Base-by-base conservation (phyloP, 331 rosid species). In the Malus hybrid region DNA sequence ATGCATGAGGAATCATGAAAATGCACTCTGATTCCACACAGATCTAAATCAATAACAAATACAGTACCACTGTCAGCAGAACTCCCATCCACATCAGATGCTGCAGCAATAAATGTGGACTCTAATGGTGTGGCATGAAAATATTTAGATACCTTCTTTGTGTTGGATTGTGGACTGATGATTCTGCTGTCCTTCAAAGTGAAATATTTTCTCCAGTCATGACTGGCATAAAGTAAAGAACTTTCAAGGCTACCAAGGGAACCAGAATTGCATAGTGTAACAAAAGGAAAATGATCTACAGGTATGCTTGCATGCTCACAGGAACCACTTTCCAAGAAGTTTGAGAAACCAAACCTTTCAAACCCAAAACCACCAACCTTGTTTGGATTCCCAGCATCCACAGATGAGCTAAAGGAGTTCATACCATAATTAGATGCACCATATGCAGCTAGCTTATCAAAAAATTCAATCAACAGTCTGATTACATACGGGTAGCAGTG, bases 1-100 rank as follows among this genome's bases (percentile, higher is more conserved):
- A 86, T 76, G 81, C 90, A 88, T 18, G 90, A 82, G 27, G 95
- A 87, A 83, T 94, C 98, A 85, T 94, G 98, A 80, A 94, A 94
- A 86, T 91, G 90, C 63, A 83, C 79, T 79, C 83, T 86, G 73
- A 92, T 70, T 78, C 87, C 89, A 79, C 46, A 64, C 12, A 94
- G 74, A 72, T 57, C 78, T 75, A 91, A 75, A 81, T 91, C 89
- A 78, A 87, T 66, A 27, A 79, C 83, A 77, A 85, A 77, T 66
- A 46, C 68, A 84, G 56, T 70, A 74, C 78, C 55, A 36, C 54
- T 63, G 34, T 65, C 67, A 75, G 77, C 79, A 1, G 77, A 79
- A 77, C 73, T 79, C 72, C 83, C 90, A 61, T 81, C 72, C 14
- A 77, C 83, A 75, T 34, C 69, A 68, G 34, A 77, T 67, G 71